phyloP scores from a whole-genome alignment of 352 stramenopile genomes.

The Phytopythium boreale region DNA sequence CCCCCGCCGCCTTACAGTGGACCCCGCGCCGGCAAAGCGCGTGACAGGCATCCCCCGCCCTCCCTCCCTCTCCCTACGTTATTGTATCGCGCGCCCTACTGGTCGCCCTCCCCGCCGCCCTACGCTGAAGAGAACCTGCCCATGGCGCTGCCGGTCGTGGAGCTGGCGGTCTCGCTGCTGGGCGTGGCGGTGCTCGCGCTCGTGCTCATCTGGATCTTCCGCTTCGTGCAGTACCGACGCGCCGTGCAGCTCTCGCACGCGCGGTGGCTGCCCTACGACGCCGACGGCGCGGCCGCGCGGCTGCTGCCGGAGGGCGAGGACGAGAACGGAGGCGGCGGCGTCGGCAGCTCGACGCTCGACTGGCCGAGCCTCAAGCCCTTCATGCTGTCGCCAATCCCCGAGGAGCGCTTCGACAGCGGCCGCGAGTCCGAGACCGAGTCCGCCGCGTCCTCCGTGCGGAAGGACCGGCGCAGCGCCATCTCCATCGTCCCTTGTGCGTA shows the following conservation, averaged over 20 bases:
- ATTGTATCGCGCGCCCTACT: no score
- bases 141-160: constrained; percentile 41
- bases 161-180: constrained; percentile 43
- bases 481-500: constrained; percentile 48
- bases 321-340: constrained; percentile 17
- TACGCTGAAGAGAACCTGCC: no score
- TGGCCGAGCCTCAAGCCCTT: constrained; percentile 54
- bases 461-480: constrained; percentile 35
- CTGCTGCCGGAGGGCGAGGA: constrained; percentile 16
- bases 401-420: constrained; percentile 53
- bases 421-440: constrained; percentile 48
- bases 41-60: not conserved
- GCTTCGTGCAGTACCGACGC: constrained; percentile 59
- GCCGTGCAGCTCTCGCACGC: constrained; percentile 55
- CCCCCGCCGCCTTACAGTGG: no score
- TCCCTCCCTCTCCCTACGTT: not conserved
- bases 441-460: constrained; percentile 33
- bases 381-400: constrained; percentile 65
- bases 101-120: no score
- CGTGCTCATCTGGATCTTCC: constrained; percentile 50
- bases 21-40: no score
- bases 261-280: constrained; percentile 61
- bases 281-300: constrained; percentile 8
- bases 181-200: constrained; percentile 31
- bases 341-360: constrained; percentile 16